A percentile compares a stretch with the other conserved stretches of the same genome.
These are phyloP conservation scores for Carpinus viminea DNA, from an alignment of 306 rosid species.

Conservation along the genomic window DNA sequence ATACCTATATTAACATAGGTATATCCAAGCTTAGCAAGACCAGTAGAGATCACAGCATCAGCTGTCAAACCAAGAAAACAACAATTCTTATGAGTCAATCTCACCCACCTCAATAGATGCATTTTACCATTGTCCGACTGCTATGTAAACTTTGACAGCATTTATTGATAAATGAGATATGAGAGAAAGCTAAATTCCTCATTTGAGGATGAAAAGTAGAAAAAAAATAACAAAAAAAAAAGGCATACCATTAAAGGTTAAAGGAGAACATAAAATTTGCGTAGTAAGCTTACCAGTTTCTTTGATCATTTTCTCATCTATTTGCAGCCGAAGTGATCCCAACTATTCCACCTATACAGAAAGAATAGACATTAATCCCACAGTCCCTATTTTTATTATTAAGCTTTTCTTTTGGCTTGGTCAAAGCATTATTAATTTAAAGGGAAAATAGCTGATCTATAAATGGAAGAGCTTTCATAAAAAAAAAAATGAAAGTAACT, in stretches of 20 bases:
- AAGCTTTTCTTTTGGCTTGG: background rate
- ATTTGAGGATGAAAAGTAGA: background rate
- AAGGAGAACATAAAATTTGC: background rate
- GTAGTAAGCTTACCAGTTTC: conserved; percentile 60
- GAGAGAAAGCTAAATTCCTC: background rate
- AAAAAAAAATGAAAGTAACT: background rate
- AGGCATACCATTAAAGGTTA: background rate
- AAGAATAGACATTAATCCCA: conserved; percentile 10
- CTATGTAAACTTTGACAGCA: background rate
- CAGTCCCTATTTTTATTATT: background rate
- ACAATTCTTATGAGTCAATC: conserved; percentile 12
- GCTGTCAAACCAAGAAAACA: conserved; percentile 51
- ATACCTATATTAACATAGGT: conserved; percentile 81
- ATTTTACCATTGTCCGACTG: background rate
- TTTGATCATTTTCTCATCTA: conserved; percentile 65
- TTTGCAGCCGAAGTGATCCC: conserved; percentile 86
- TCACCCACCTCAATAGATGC: background rate
- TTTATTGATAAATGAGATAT: background rate
- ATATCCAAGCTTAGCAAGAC: conserved; percentile 89
- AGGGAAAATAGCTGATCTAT: background rate
- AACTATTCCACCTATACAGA: conserved; percentile 85
- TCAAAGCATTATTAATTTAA: background rate
- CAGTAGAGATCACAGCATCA: conserved; percentile 86
- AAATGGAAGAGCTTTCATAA: background rate
- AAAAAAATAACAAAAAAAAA: background rate